Base-by-base conservation (phyloP, 2,329 filamentous ascomycete genomes). In the Cryphonectria parasitica region DNA sequence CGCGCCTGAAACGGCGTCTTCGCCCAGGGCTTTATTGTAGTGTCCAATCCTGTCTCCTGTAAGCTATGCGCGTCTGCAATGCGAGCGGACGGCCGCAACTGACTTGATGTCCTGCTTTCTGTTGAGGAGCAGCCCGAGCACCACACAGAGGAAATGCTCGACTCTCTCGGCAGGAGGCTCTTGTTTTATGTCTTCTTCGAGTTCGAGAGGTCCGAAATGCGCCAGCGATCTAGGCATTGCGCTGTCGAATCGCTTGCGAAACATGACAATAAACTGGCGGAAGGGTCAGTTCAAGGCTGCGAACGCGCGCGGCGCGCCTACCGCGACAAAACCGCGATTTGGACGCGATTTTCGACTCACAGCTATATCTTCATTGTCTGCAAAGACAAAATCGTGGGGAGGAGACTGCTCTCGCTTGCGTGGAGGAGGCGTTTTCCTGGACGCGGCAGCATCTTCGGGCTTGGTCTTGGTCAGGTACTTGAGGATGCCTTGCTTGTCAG, bases 61-160 rank as follows among this genome's bases (percentile, higher is more conserved):
- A 31, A 69, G 70, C 31, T 61, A 45, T 28, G 70, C 56, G 63
- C 67, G 67, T 45, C 45, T 45, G 56, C 60, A 52, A 56, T 61
- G 41, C 67, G 58, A 63, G 36, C 43, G 45, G 39, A 39, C 31
- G 17, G 41, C 54, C 63, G 66, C 43, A 60, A 56, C 94, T 82
- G 89, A 98, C 96, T 99, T 97, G 79, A 98, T 93, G 83, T 97
- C 95, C 80, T 99, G 97, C 86, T 99, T 98, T 81, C 96, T 91
- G 82, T 99, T 99, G 77, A 99, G 86, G 69, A 98, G 89, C 76
- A 99, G 85, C 43, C 92, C 91, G 61, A 99, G 85, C 74, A 99
- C 83, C 73, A 94, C 94, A 84, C 97, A 99, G 36, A 99, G 86
- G 71, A 99, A 89, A 75, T 91, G 88, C 83, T 98, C 95, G 63